phyloP scores from a whole-genome alignment of 257 asterid genomes.

The Echium plantagineum region DNA sequence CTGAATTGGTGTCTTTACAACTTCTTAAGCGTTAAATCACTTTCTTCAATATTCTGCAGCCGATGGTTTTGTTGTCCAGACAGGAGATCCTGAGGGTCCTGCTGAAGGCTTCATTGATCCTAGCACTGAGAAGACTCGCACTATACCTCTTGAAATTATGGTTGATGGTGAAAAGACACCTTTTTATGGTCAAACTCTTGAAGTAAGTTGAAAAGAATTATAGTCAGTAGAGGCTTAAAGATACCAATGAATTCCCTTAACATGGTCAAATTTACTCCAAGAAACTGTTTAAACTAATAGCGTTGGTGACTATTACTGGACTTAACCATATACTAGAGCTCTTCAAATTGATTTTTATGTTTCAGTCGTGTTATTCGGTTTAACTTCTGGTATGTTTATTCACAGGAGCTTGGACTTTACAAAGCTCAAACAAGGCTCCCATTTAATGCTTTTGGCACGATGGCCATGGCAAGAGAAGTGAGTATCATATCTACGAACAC shows the following conservation, averaged over 20 bases:
- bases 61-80: conserved; percentile 98
- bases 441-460: conserved; percentile 93
- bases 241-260: background rate
- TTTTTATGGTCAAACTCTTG: conserved; percentile 79
- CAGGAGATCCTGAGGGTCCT: conserved; percentile 99
- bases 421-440: conserved; percentile 98
- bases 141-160: conserved; percentile 86
- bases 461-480: conserved; percentile 99
- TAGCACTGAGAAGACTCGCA: conserved; percentile 80
- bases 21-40: conserved; percentile 9
- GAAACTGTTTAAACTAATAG: too few relatives aligned
- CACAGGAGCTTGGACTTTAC: conserved; percentile 89
- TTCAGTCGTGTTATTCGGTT: background rate
- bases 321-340: background rate
- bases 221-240: background rate
- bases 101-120: conserved; percentile 98
- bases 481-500: conserved; percentile 6
- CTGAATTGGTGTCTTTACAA: background rate
- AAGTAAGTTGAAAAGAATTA: conserved; percentile 39
- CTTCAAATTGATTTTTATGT: background rate
- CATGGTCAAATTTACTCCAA: too few relatives aligned
- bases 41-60: conserved; percentile 45
- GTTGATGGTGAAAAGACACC: conserved; percentile 81
- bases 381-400: conserved; percentile 13
- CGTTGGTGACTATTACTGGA: background rate